Evolutionary conservation across 208 protist genomes (phyloP).

Genomic region (Phytomonas sp.): DNA sequence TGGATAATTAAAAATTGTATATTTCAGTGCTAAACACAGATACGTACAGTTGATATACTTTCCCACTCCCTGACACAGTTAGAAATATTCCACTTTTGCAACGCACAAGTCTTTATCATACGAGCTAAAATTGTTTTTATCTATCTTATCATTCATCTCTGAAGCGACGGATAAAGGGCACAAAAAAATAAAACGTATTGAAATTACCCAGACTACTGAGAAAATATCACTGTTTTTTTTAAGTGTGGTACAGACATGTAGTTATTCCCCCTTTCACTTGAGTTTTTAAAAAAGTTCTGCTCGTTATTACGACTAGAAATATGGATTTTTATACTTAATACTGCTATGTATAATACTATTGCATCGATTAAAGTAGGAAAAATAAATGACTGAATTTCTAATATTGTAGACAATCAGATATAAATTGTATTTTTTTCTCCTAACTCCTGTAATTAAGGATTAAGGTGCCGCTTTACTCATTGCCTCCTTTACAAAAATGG

Average conservation of each 20-base stretch:
- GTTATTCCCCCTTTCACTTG: not conserved
- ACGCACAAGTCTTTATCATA: not conserved
- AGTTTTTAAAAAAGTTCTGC: not conserved
- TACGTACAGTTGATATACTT: not conserved
- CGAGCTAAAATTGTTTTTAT: not conserved
- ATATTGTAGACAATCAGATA: not conserved
- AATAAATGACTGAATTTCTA: not conserved
- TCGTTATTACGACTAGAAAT: constrained; percentile 9
- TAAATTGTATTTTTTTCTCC: not conserved
- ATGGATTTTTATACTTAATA: constrained; percentile 6
- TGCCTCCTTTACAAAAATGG: not conserved
- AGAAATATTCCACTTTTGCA: not conserved
- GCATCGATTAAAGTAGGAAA: not conserved
- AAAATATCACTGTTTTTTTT: not conserved
- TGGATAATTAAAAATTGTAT: not conserved
- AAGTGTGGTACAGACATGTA: not conserved
- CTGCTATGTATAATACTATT: not conserved
- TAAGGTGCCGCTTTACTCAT: not conserved
- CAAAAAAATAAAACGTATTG: not conserved
- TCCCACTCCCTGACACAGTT: not conserved
- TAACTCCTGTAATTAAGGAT: not conserved
- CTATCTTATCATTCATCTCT: not conserved
- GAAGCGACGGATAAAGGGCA: not conserved
- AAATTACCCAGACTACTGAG: not conserved
- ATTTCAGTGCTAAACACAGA: not conserved